Evolutionary conservation across 1,284 basidiomycete genomes (phyloP), one percentile per base, ranked within the genome.

Genomic region (Mycosarcoma mackinlayi): DNA sequence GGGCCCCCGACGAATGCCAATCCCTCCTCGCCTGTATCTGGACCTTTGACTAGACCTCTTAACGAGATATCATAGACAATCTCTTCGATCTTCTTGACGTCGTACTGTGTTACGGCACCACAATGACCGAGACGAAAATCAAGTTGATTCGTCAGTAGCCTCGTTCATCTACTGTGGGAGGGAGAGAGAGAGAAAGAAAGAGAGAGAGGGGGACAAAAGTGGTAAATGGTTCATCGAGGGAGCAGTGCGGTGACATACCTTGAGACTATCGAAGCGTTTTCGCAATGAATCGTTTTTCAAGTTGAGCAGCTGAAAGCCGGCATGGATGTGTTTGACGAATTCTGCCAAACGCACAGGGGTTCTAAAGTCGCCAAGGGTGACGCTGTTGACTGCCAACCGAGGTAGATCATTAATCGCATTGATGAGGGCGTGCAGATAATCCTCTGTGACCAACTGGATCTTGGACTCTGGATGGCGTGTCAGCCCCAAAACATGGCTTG

Each of bases 31-130:
- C 34, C 45, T 2, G 48, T 30, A 27, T 62, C 63, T 9, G 34
- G 13, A 16, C 41, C 56, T 8, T 33, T 54, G 14, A 72, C 55
- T 1, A 79, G 35, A 5, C 71, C 73, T 14, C 80, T 52, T 19
- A 82, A 49, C 2, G 71, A 74, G 28, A 82, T 65, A 55, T 83
- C 77, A 58, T 82, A 77, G 19, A 83, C 67, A 24, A 83, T 66
- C 39, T 83, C 79, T 55, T 83, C 81, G 42, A 77, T 75, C 44
- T 77, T 77, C 31, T 81, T 81, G 19, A 82, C 73, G 39, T 82
- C 81, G 63, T 83, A 83, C 74, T 81, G 50, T 18, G 3, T n/a
- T 14, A 2, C 27, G 4, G 9, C 38, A 13, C 14, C 31, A 14
- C 34, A 40, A 24, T 11, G n/a, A 18, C 30, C n/a, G n/a, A n/a